Conservation (phyloP, 305 asterid genomes). For the Solanum hybrid region DNA sequence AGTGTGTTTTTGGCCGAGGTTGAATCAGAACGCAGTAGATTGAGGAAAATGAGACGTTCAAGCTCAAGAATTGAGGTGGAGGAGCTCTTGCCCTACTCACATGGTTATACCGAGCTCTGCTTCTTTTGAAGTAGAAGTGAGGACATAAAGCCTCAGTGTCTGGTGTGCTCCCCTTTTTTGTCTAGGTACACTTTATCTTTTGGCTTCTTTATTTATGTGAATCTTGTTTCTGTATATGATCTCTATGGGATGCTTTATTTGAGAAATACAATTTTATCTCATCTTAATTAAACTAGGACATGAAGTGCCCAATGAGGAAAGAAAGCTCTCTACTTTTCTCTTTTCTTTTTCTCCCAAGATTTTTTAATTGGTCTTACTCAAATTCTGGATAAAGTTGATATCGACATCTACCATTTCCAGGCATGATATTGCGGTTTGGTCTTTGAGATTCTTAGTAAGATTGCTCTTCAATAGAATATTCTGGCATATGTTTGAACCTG, state of each 20-base stretch:
- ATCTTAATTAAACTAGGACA: not conserved
- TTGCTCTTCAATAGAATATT: not conserved
- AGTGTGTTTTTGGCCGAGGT: constrained; percentile 20
- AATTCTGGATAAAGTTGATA: not conserved
- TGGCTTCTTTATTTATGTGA: not conserved
- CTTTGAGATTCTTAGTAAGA: not conserved
- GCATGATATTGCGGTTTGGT: not conserved
- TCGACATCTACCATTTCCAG: not conserved
- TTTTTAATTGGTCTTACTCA: not conserved
- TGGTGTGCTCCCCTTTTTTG: constrained; percentile 16
- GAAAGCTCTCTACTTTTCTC: not conserved
- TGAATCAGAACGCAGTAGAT: constrained; percentile 13
- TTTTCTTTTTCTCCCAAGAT: not conserved
- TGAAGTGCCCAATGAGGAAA: not conserved
- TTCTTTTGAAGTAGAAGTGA: constrained; percentile 41
- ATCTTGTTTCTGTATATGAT: not conserved
- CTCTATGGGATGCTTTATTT: not conserved
- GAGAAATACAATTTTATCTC: not conserved
- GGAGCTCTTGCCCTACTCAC: constrained; percentile 18
- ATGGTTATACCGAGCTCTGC: constrained; percentile 86
- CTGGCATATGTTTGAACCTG: not conserved
- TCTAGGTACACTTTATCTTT: not conserved
- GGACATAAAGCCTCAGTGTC: constrained; percentile 5
- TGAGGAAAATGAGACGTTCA: constrained; percentile 13
- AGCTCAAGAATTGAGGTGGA: constrained; percentile 24